A percentile compares a stretch with the other conserved stretches of the same genome.
Conservation (phyloP, 768 basidiomycete genomes). For the Tylopilus subfusipes region DNA sequence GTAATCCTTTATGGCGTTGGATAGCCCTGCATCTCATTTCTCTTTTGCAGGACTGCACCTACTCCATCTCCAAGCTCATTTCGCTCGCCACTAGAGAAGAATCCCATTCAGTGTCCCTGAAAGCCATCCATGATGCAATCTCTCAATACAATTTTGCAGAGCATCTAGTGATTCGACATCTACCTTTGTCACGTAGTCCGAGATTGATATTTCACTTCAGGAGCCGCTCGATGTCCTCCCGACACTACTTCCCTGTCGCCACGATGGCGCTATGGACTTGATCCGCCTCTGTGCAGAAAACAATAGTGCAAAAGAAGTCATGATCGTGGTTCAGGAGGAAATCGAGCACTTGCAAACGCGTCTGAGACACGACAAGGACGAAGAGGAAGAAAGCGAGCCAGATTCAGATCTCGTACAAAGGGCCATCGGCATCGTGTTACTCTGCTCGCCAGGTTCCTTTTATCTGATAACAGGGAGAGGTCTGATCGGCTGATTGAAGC, state of each 20-base stretch:
- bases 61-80: constrained; percentile 19
- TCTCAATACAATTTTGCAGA: constrained; percentile 10
- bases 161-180: constrained; percentile 15
- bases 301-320: constrained; percentile 39
- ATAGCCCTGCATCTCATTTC: not conserved
- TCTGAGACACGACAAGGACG: constrained; percentile 17
- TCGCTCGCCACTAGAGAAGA: constrained; percentile 11
- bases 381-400: constrained; percentile 9
- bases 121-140: constrained; percentile 16
- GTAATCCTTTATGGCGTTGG: not conserved
- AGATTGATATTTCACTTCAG: constrained; percentile 19
- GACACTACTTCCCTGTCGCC: constrained; percentile 30
- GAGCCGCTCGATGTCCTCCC: constrained; percentile 41
- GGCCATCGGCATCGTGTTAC: constrained; percentile 11
- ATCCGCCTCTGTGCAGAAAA: constrained; percentile 30
- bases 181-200: not conserved
- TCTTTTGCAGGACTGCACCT: constrained; percentile 16
- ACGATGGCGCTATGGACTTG: constrained; percentile 31
- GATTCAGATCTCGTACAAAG: constrained; percentile 6
- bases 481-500: not conserved
- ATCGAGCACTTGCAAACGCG: constrained; percentile 30
- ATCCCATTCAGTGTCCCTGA: constrained; percentile 10
- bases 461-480: not conserved
- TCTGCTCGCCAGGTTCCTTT: constrained; percentile 24
- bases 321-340: constrained; percentile 40